Evolutionary conservation across 2,329 filamentous ascomycete species (phyloP).

Genomic region (Phyllosticta capitalensis): DNA sequence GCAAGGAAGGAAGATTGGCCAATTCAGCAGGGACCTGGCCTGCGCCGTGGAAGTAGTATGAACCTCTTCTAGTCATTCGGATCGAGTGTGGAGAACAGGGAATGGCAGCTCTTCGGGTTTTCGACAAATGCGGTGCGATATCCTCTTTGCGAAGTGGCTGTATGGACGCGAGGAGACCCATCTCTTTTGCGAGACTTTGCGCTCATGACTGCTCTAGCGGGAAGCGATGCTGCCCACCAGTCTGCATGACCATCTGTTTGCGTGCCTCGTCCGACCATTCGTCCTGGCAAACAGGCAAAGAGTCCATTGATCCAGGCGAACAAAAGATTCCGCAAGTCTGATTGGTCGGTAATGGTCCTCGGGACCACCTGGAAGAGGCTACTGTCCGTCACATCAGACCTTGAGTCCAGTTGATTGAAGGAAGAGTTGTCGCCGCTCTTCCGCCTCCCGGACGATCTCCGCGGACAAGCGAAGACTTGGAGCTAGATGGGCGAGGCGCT

Average conservation of each 20-base stretch:
- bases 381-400: slow-evolving; percentile 1
- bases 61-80: too few species aligned
- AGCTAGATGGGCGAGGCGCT: slow-evolving; percentile 63
- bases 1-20: neutral
- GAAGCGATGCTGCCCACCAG: neutral
- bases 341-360: neutral
- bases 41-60: neutral
- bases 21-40: neutral
- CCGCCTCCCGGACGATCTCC: slow-evolving; percentile 73
- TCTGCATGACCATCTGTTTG: neutral
- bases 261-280: neutral
- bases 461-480: slow-evolving; percentile 67
- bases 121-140: too few species aligned
- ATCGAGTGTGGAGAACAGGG: too few species aligned
- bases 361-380: neutral
- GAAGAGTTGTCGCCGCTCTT: slow-evolving; percentile 56
- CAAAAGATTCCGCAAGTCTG: neutral
- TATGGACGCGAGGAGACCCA: neutral
- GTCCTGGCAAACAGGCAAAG: neutral
- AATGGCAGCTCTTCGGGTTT: too few species aligned
- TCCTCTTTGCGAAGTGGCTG: neutral
- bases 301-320: neutral
- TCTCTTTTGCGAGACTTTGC: neutral
- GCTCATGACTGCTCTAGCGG: neutral
- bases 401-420: slow-evolving; percentile 25